These are phyloP conservation scores for Aplosporella prunicola DNA, from an alignment of 2,329 filamentous ascomycete genomes.

Conservation along the genomic window DNA sequence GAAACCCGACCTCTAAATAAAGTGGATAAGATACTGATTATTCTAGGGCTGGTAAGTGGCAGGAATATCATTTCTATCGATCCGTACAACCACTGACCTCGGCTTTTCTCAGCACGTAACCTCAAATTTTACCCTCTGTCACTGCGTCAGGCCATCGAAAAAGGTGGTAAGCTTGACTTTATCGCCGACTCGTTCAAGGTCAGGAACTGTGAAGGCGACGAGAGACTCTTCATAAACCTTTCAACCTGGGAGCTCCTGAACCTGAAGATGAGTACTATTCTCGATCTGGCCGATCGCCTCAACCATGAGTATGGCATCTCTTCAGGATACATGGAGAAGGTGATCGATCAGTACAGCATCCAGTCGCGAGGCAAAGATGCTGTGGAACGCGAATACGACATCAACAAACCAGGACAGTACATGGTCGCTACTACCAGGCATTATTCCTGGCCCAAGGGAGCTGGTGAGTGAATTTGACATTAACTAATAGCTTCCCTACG, in stretches of 20 bases:
- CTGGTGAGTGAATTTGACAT: slow-evolving; percentile 24
- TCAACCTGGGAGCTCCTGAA: slow-evolving; percentile 39
- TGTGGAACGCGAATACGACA: slow-evolving; percentile 27
- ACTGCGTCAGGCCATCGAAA: slow-evolving; percentile 23
- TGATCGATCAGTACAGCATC: slow-evolving; percentile 28
- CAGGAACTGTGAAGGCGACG: slow-evolving; percentile 20
- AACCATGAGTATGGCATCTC: slow-evolving; percentile 33
- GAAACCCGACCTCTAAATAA: neutral
- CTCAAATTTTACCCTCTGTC: slow-evolving; percentile 40
- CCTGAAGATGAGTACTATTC: slow-evolving; percentile 29
- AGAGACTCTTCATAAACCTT: slow-evolving; percentile 30
- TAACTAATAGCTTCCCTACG: neutral
- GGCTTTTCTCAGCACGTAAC: slow-evolving; percentile 30
- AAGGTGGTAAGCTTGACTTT: slow-evolving; percentile 21
- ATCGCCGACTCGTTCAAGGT: slow-evolving; percentile 23
- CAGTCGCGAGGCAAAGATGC: slow-evolving; percentile 33
- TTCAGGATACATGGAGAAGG: slow-evolving; percentile 24
- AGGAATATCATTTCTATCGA: neutral
- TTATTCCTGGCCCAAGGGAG: slow-evolving; percentile 43
- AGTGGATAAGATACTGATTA: slow-evolving; percentile 5
- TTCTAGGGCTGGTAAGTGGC: slow-evolving; percentile 1
- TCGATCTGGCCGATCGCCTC: slow-evolving; percentile 33
- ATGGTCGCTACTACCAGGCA: slow-evolving; percentile 36
- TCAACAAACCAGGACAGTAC: slow-evolving; percentile 26
- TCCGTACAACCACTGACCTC: neutral